Evolutionary conservation across 306 rosid species (phyloP).

Genomic region (Prunus kanzakura): DNA sequence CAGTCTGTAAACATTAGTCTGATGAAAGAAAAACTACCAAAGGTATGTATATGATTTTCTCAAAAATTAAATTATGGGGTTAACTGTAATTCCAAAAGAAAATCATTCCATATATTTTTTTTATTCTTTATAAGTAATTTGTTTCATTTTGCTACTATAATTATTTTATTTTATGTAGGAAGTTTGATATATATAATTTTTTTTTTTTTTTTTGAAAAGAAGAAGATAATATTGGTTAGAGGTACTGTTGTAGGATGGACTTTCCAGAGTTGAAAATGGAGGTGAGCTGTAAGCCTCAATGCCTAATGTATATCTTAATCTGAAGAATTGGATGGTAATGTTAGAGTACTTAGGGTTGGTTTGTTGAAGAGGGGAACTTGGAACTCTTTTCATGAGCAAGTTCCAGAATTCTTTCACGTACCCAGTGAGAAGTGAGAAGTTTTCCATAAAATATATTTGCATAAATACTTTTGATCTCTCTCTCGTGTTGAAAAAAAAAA

Average conservation of each 20-base stretch:
- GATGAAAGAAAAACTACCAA: slow-evolving; percentile 37
- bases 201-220: too few species aligned
- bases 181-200: too few species aligned
- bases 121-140: too few species aligned
- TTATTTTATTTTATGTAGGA: not conserved
- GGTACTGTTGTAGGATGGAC: not conserved
- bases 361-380: not conserved
- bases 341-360: not conserved
- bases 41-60: slow-evolving; percentile 39
- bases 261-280: not conserved
- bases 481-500: not conserved
- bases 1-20: slow-evolving; percentile 48
- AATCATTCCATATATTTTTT: not conserved
- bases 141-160: not conserved
- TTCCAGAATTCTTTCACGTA: not conserved
- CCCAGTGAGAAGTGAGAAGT: not conserved
- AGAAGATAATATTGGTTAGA: too few species aligned
- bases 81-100: not conserved
- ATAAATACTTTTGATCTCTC: too few species aligned
- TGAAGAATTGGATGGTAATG: not conserved
- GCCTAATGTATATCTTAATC: not conserved
- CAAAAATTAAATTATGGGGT: not conserved
- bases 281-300: not conserved
- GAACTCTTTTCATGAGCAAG: not conserved
- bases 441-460: not conserved